A percentile compares a stretch with the other conserved stretches of the same genome.
Conservation (phyloP, 2,329 filamentous ascomycete species). For the Sordariomycetes sp. region DNA sequence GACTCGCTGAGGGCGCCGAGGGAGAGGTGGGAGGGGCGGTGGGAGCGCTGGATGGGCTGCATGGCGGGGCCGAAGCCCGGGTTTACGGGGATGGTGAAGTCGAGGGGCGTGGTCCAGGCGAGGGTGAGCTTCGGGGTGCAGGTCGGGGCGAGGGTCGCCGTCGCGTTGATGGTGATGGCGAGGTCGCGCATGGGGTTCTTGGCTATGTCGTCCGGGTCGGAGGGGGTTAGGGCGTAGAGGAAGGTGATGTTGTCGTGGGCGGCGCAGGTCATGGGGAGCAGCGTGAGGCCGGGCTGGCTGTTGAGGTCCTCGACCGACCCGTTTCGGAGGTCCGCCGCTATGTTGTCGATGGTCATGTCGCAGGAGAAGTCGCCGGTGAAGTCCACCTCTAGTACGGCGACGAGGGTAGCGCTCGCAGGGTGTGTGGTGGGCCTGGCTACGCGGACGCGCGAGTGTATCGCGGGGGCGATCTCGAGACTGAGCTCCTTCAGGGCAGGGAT, state of each 20-base stretch:
- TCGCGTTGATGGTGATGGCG: slow-evolving; percentile 49
- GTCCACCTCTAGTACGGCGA: slow-evolving; percentile 65
- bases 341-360: slow-evolving; percentile 49
- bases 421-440: slow-evolving; percentile 54
- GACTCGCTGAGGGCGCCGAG: slow-evolving; percentile 42
- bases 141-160: slow-evolving; percentile 40
- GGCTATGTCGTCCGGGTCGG: slow-evolving; percentile 29
- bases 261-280: slow-evolving; percentile 50
- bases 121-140: slow-evolving; percentile 54
- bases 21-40: slow-evolving; percentile 54
- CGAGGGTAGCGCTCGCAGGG: slow-evolving; percentile 48
- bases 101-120: slow-evolving; percentile 57
- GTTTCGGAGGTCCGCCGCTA: slow-evolving; percentile 45
- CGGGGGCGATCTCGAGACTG: slow-evolving; percentile 54
- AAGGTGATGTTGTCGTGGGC: slow-evolving; percentile 68
- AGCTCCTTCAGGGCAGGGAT: slow-evolving; percentile 54
- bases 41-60: slow-evolving; percentile 47
- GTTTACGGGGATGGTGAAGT: slow-evolving; percentile 58
- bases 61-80: slow-evolving; percentile 47
- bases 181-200: slow-evolving; percentile 42
- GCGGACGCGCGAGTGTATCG: slow-evolving; percentile 61
- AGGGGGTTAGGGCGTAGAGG: slow-evolving; percentile 55
- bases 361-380: slow-evolving; percentile 61
- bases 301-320: slow-evolving; percentile 50
- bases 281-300: slow-evolving; percentile 28